Base-by-base conservation (phyloP, 2,329 filamentous ascomycete genomes). In the Aspergillus quadrilineatus region DNA sequence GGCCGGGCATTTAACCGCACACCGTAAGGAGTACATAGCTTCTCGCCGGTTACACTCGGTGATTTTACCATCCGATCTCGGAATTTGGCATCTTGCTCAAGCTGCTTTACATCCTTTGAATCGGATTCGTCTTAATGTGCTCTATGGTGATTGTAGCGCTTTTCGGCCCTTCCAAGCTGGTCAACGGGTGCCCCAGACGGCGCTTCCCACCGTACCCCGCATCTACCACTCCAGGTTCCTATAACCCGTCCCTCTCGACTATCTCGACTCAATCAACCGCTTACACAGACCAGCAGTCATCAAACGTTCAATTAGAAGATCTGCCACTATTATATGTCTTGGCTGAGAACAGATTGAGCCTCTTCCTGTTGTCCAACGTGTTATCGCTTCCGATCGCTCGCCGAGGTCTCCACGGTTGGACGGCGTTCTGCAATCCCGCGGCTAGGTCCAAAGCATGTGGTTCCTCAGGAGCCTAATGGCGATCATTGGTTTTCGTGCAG, bases 371-470 rank as follows among this genome's bases (percentile, higher is more conserved):
- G 22, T 22, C 22, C 22, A 22, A 4, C 22, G 22, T 22, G 22
- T 22, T 22, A 22, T 22, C 22, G 22, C 22, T 22, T 22, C 22
- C 22, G 22, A 22, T 22, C 22, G 36, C 29, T 54, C 52, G 17
- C 45, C 29, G 44, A 51, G 30, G 9, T 46, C 22, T 37, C 55
- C 58, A 56, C 58, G 55, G 60, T 56, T 51, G 55, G 58, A 30
- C 56, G 53, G 54, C 36, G 52, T 42, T 39, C 36, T 56, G 39
- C 12, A 26, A 26, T 37, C 37, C 55, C 50, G 55, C 55, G 55
- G 55, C 46, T 53, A 53, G 29, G 9, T 7, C 42, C 22, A 12
- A n/a, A 32, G 30, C 49, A 53, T 43, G 43, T 56, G 43, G 28
- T 39, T 32, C 17, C 30, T 41, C 39, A 49, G 12, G 12, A 28